Evolutionary conservation across 371 early-diverging fungal genomes (phyloP), one percentile per base, ranked within the genome.

Genomic region (Aphelidium insulamus): DNA sequence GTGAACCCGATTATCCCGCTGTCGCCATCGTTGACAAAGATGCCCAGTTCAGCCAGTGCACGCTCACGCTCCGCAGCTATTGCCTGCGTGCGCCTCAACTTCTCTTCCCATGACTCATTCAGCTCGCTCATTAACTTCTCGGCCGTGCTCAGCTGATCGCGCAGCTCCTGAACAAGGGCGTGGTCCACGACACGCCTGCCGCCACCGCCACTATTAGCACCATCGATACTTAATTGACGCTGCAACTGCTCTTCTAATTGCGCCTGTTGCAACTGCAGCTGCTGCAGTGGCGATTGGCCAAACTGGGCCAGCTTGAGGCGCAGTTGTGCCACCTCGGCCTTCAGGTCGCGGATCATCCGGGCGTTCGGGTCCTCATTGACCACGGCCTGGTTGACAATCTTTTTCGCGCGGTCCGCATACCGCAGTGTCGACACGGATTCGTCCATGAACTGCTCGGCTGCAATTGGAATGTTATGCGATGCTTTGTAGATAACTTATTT

Each of bases 361-460:
- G 69, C 82, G 33, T 74, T 74, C 4, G 82, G 77, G 41, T 84
- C 83, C 49, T 86, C 86, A 44, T 92, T 92, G 24, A 92, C 76
- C 4, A 78, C 63, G 1, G 91, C 86, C 49, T 71, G 76, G 48
- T 83, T 88, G 50, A 81, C 72, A 47, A 92, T 82, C 38, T 61
- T 61, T 50, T 88, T 90, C 36, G 88, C 91, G 24, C 84, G 74
- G 48, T 87, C 84, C 7, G 90, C 92, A 48, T 87, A 97, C 17
- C 91, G 71, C 14, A 95, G 57, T 0, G 97, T 98, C 38, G 83
- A 80, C 9, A 94, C 61, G 1, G 91, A 78, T 55, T 91, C 95
- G 34, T 77, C 75, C 26, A 63, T 54, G 32, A 75, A n/a, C n/a
- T n/a, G n/a, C n/a, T n/a, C n/a, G n/a, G n/a, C n/a, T n/a, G n/a